A percentile compares a stretch with the other conserved stretches of the same genome.
phyloP scores from a whole-genome alignment of 129 eudicot genomes.

The Mikania micrantha region DNA sequence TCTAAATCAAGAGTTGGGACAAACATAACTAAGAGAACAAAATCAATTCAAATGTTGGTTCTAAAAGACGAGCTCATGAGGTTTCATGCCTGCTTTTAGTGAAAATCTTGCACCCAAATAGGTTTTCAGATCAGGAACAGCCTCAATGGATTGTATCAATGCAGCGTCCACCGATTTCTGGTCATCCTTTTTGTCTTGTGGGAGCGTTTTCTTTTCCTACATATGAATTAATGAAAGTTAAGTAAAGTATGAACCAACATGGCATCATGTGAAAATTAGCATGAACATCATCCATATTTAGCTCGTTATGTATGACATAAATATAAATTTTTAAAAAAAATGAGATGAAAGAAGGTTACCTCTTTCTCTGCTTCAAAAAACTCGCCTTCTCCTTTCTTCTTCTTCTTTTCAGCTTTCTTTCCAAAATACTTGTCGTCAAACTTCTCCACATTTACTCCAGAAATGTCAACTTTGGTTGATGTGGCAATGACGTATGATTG shows the following conservation, averaged over 20 bases:
- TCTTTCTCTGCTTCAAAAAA: slow-evolving; percentile 64
- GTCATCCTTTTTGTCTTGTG: slow-evolving; percentile 62
- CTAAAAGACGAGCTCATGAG: slow-evolving; percentile 62
- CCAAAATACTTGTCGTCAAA: slow-evolving; percentile 57
- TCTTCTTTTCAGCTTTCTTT: slow-evolving; percentile 55
- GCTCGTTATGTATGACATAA: not conserved
- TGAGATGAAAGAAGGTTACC: slow-evolving; percentile 18
- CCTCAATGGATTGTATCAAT: slow-evolving; percentile 46
- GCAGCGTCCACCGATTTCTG: slow-evolving; percentile 55
- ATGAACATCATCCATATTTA: not conserved
- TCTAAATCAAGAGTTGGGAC: slow-evolving; percentile 12
- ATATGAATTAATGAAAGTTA: not conserved
- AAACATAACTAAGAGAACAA: slow-evolving; percentile 13
- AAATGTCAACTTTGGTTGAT: slow-evolving; percentile 52
- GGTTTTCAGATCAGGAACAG: slow-evolving; percentile 51
- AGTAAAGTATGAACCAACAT: not conserved
- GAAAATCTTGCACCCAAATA: slow-evolving; percentile 70
- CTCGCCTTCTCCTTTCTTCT: slow-evolving; percentile 56
- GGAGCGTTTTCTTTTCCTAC: slow-evolving; percentile 48
- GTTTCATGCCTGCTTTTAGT: slow-evolving; percentile 60
- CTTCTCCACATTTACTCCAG: slow-evolving; percentile 48
- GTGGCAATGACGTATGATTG: slow-evolving; percentile 66
- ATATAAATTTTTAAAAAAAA: not conserved
- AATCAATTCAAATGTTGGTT: slow-evolving; percentile 2
- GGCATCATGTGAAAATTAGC: not conserved